Evolutionary conservation across 1,284 basidiomycete species (phyloP), one percentile per base, ranked within the genome.

Genomic region (Golubevia sp.): DNA sequence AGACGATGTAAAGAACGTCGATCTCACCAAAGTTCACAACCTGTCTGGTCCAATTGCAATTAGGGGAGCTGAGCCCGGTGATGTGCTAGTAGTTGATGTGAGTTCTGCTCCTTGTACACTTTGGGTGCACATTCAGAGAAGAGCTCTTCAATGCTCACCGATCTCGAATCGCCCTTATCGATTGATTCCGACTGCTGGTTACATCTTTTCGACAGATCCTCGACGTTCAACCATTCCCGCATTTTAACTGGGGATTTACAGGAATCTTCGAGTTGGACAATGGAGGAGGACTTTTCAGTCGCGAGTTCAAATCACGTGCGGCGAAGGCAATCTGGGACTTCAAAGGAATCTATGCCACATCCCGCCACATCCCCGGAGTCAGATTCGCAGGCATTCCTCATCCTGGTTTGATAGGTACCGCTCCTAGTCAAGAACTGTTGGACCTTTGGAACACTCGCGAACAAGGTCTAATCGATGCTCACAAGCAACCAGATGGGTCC

Each of bases 261-360:
- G 90, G 90, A 25, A 90, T 91, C 61, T 91, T 91, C 73, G 90
- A 91, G 73, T 86, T 90, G 6, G 86, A 88, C 62, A 90, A 91
- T 68, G 90, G 90, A 0, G 90, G 91, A n/a, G 90, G 91, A 4
- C 84, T 91, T 3, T 91, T 91, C 68, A 90, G 90, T 2, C 86
- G 85, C 5, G 90, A 91, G 79, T 91, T 91, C 81, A 85, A 90
- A 55, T 89, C 88, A 71, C 88, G 85, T 73, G 90, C 91, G 0
- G 88, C 88, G 59, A 92, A 92, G 76, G 90, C 91, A 2, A 91
- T 92, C 63, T 92, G 91, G 91, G 91, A 92, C 79, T 87, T 92
- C 68, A 86, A 91, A 70, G 89, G 89, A 87, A 62, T 34, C 65
- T 23, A 1, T 52, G 30, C 90, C 0, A 87, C 88, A 11, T 90